Evolutionary conservation across 163 green algal species (phyloP).

Genomic region (Picocystis sp.): DNA sequence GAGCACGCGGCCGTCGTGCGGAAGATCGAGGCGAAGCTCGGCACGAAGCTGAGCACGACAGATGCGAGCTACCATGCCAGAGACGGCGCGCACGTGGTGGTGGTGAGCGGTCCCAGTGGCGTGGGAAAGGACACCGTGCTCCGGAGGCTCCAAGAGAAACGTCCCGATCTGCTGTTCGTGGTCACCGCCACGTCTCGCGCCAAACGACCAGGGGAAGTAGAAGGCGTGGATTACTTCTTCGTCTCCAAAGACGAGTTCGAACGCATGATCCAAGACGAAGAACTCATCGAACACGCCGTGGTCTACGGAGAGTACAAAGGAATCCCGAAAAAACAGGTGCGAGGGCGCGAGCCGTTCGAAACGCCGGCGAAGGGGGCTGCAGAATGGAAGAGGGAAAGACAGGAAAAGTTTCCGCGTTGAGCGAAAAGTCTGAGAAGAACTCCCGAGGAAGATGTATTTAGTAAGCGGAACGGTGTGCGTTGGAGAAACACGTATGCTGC

Average conservation of each 20-base stretch:
- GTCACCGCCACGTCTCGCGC: slow-evolving; percentile 75
- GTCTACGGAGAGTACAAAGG: slow-evolving; percentile 93
- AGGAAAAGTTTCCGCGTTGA: too few species aligned
- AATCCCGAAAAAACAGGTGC: slow-evolving; percentile 9
- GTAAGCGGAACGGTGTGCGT: too few species aligned
- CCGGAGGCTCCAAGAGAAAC: slow-evolving; percentile 41
- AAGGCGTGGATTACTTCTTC: slow-evolving; percentile 90
- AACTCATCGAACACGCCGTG: slow-evolving; percentile 81
- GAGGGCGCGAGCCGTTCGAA: too few species aligned
- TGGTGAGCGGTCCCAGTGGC: slow-evolving; percentile 75
- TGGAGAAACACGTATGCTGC: too few species aligned
- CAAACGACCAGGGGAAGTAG: slow-evolving; percentile 50
- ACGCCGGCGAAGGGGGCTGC: too few species aligned
- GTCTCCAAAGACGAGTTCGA: slow-evolving; percentile 64
- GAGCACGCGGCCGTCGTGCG: too few species aligned
- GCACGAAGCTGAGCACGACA: too few species aligned
- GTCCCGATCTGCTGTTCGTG: slow-evolving; percentile 77
- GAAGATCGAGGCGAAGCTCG: too few species aligned
- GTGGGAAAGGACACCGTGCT: slow-evolving; percentile 91
- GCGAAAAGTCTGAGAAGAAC: too few species aligned
- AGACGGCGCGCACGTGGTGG: slow-evolving; percentile 25
- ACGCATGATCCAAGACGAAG: slow-evolving; percentile 48
- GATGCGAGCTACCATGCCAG: too few species aligned
- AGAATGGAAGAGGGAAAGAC: too few species aligned
- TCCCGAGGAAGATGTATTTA: too few species aligned